These are phyloP conservation scores for Cladorrhinum sp. DNA, from an alignment of 2,329 filamentous ascomycete genomes.

Conservation along the genomic window DNA sequence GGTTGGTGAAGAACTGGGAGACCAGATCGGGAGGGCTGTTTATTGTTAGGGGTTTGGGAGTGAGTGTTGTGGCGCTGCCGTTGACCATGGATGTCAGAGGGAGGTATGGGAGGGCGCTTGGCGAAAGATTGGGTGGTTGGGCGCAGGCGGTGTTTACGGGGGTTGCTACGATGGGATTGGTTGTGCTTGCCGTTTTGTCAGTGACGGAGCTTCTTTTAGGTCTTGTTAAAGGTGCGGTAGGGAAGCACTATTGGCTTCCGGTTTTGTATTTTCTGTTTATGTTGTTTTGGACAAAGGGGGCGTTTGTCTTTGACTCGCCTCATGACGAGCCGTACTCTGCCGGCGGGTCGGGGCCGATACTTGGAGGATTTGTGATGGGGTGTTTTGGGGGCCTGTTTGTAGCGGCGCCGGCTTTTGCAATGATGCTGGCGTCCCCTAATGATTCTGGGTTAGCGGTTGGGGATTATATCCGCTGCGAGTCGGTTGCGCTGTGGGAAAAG, in stretches of 20 bases:
- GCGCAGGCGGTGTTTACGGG: not conserved
- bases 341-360: not conserved
- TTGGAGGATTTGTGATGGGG: not conserved
- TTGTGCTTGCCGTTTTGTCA: not conserved
- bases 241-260: not conserved
- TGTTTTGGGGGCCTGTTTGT: not conserved
- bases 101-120: not conserved
- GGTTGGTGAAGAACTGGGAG: not conserved
- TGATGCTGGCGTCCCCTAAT: not conserved
- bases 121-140: not conserved
- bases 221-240: not conserved
- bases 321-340: not conserved
- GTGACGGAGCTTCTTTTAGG: not conserved
- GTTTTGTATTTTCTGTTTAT: not conserved
- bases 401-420: not conserved
- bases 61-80: not conserved
- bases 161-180: not conserved
- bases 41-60: not conserved
- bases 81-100: not conserved
- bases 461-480: not conserved
- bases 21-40: not conserved
- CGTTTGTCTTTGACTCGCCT: not conserved
- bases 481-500: not conserved
- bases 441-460: not conserved
- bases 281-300: not conserved